A percentile compares a stretch with the other conserved stretches of the same genome.
These are phyloP conservation scores for Quercus phellos DNA, from an alignment of 331 rosid genomes.

Conservation along the genomic window DNA sequence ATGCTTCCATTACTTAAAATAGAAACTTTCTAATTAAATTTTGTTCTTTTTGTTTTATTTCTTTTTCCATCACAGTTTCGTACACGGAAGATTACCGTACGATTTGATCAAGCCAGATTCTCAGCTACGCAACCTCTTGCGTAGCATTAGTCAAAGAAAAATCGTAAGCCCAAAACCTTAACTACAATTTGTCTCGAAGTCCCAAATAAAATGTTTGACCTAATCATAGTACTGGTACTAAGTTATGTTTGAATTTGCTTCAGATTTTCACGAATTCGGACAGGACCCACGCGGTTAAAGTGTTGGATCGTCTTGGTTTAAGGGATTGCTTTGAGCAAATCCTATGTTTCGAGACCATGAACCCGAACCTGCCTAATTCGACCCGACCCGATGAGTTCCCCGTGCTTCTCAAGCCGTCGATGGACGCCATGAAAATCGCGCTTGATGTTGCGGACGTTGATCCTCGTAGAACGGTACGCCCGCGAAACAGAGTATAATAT, in stretches of 20 bases:
- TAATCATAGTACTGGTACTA: not conserved
- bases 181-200: not conserved
- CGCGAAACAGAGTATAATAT: not conserved
- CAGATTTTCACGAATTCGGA: constrained; percentile 90
- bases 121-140: constrained; percentile 56
- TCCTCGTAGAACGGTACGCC: constrained; percentile 62
- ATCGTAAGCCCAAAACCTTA: constrained; percentile 30
- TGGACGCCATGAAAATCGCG: constrained; percentile 55
- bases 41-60: not conserved
- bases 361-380: constrained; percentile 59
- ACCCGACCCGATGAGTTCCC: constrained; percentile 67
- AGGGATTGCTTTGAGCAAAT: constrained; percentile 64
- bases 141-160: constrained; percentile 58
- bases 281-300: constrained; percentile 58
- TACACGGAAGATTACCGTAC: constrained; percentile 90
- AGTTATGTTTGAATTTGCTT: not conserved
- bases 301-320: constrained; percentile 54
- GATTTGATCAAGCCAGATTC: constrained; percentile 55
- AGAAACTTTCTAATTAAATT: not conserved
- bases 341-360: constrained; percentile 79
- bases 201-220: not conserved
- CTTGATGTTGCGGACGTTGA: constrained; percentile 50
- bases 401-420: constrained; percentile 71
- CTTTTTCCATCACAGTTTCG: constrained; percentile 37
- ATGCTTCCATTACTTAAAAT: not conserved